These are phyloP conservation scores for Xylariaceae sp. DNA, from an alignment of 2,329 filamentous ascomycete genomes.

Conservation along the genomic window DNA sequence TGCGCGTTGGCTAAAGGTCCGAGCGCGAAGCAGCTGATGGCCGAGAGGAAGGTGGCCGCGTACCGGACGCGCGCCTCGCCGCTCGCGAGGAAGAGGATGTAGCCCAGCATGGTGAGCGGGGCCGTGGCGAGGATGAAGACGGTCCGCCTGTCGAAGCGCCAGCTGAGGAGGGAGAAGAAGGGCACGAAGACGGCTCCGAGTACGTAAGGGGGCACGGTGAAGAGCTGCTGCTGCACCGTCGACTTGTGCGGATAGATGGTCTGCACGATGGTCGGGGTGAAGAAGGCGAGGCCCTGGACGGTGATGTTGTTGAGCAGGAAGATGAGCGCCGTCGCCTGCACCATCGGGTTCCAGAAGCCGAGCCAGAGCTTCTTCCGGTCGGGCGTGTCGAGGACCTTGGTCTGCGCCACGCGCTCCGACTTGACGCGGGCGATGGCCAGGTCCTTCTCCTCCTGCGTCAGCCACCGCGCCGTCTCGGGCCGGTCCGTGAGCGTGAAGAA, in stretches of 20 bases:
- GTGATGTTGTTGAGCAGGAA: slow-evolving; percentile 46
- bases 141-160: slow-evolving; percentile 53
- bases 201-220: slow-evolving; percentile 65
- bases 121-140: slow-evolving; percentile 56
- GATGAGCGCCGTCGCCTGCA: slow-evolving; percentile 22
- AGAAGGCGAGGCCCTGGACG: slow-evolving; percentile 65
- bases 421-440: slow-evolving; percentile 62
- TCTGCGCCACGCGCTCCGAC: slow-evolving; percentile 59
- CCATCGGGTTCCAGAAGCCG: slow-evolving; percentile 59
- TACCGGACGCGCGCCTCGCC: slow-evolving; percentile 51
- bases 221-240: slow-evolving; percentile 60
- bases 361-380: slow-evolving; percentile 52
- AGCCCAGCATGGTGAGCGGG: slow-evolving; percentile 62
- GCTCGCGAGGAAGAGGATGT: slow-evolving; percentile 63
- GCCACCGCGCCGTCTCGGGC: slow-evolving; percentile 62
- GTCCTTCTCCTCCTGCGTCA: slow-evolving; percentile 59
- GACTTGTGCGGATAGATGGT: slow-evolving; percentile 58
- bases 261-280: slow-evolving; percentile 62
- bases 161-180: slow-evolving; percentile 55
- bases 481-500: slow-evolving; percentile 64
- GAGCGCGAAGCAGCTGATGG: slow-evolving; percentile 56
- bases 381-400: slow-evolving; percentile 58
- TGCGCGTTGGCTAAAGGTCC: slow-evolving; percentile 63
- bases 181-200: slow-evolving; percentile 64
- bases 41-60: slow-evolving; percentile 65